Base-by-base conservation (phyloP, 2,329 filamentous ascomycete species). In the Alternaria brassicicola region DNA sequence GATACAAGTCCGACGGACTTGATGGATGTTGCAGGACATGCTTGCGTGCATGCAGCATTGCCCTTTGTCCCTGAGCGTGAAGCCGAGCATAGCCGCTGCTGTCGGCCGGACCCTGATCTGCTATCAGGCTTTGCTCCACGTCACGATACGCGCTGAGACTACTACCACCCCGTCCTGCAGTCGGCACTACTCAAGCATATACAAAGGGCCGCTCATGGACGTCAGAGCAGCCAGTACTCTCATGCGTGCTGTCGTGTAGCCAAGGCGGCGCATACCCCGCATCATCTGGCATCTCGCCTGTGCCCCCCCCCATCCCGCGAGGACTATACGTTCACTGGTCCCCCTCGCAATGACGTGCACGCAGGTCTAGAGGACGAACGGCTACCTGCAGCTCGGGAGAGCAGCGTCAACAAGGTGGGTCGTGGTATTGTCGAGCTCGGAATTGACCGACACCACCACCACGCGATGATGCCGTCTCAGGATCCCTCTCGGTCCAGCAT, bases 51-150 rank as follows among this genome's bases (percentile, higher is more conserved):
- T 65, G 54, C 58, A 38, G 60, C 39, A 21, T 26, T 36, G 53
- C 52, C 53, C 52, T 51, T 36, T 58, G 57, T 59, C 57, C 57
- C 61, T 57, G 50, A 57, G 26, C 43, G 43, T 54, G 42, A 62
- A 60, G 58, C 64, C 63, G 66, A 64, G 55, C 57, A 49, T 69
- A 68, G 58, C 64, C 65, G 64, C 59, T 52, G 60, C 57, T 45
- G 54, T 42, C 50, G 50, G 58, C 35, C 28, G 39, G 54, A 48
- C 47, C 57, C 57, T 61, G 57, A 35, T 31, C 31, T 6, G 23
- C 43, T 36, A 42, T 50, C 48, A 35, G 36, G 38, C 41, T 47
- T 52, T 48, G 47, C 36, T 55, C 38, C 39, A 52, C 25, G 36
- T 57, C 59, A 52, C 57, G 60, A 57, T 59, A 65, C 41, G 62